Base-by-base conservation (phyloP, 1,284 basidiomycete genomes). In the Caloboletus firmus region DNA sequence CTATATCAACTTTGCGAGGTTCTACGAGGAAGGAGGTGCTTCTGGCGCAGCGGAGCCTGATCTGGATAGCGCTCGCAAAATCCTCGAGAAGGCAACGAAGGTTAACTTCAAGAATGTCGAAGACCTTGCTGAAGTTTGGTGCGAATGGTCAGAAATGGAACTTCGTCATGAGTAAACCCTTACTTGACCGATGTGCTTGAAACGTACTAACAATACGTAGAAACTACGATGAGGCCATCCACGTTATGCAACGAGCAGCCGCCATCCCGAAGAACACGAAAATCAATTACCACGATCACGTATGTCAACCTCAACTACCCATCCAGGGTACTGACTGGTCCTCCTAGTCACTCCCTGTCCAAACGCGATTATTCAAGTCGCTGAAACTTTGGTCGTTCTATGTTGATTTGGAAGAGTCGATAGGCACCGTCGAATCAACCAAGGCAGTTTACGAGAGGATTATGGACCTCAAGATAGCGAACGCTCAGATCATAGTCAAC, bases 351-450 rank as follows among this genome's bases (percentile, higher is more conserved):
- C 78, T 99, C 24, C 79, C 95, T 9, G 90, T 90, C 0, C 97
- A 99, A 77, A 78, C 83, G 4, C 85, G 97, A 15, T 75, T 99
- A 40, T 99, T 99, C 84, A 99, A 99, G 70, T 97, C 95, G 1
- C 79, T 99, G 58, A 99, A 99, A 72, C 81, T 99, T 1, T 99
- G 97, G 97, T 96, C 94, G 1, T 99, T 98, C 78, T 98, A 97
- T 69, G 91, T 97, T 56, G 97, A 99, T 67, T 79, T 99, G 28
- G 95, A 98, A 71, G 97, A 99, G 70, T 95, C 94, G 1, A 90
- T 98, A 61, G 96, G 96, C 5, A 87, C 92, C 0, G 89, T 98
- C 26, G 95, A 98, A 59, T 89, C 90, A 1, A 82, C 96, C 1
- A 98, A 98, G 72, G 83, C 82, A 0, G 93, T 95, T 0, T 99